These are phyloP conservation scores for Albizia julibrissin DNA, from an alignment of 306 rosid genomes.

Conservation along the genomic window DNA sequence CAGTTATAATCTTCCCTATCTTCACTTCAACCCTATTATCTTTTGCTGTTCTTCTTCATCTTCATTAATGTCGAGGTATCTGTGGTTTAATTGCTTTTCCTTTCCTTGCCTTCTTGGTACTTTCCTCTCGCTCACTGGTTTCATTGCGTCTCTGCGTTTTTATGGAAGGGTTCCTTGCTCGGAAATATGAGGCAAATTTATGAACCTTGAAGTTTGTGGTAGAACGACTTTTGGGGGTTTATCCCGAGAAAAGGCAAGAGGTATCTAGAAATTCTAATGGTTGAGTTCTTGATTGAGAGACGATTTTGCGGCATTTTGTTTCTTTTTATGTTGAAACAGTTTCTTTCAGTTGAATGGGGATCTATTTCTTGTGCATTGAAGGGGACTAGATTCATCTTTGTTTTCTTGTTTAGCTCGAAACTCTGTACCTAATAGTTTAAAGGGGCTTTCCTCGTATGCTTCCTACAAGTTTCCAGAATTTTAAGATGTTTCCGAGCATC, in stretches of 20 bases:
- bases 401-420: not conserved
- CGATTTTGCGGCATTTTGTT: not conserved
- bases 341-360: not conserved
- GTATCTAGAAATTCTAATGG: not conserved
- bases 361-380: not conserved
- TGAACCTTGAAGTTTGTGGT: conserved; percentile 2
- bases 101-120: not conserved
- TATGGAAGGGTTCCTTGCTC: not conserved
- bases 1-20: not conserved
- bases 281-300: not conserved
- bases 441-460: not conserved
- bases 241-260: not conserved
- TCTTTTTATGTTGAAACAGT: not conserved
- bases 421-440: not conserved
- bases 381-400: not conserved
- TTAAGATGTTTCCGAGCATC: not conserved
- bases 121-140: not conserved
- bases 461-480: not conserved
- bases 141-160: not conserved
- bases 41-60: not conserved
- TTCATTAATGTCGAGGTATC: not conserved
- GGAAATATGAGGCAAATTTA: not conserved
- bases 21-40: not conserved
- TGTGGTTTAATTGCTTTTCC: not conserved
- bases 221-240: not conserved